These are phyloP conservation scores for Osmanthus fragrans DNA, from an alignment of 257 asterid species.

Conservation along the genomic window DNA sequence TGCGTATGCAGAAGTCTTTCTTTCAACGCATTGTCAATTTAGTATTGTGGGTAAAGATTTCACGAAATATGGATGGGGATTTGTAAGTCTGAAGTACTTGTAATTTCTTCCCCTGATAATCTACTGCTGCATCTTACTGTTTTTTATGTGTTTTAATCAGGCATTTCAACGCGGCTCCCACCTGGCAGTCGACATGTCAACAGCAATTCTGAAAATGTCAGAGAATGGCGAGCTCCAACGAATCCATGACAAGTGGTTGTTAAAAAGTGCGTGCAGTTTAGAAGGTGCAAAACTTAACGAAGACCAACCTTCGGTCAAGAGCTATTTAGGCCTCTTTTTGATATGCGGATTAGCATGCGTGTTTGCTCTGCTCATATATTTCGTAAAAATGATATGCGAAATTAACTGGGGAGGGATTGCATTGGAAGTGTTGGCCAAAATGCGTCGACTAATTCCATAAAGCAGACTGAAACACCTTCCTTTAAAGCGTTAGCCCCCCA, in stretches of 20 bases:
- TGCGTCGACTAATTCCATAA: neutral
- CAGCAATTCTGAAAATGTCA: conserved; percentile 51
- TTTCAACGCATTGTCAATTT: conserved; percentile 48
- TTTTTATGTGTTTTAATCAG: conserved; percentile 22
- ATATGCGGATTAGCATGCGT: conserved; percentile 45
- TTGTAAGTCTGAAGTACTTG: conserved; percentile 41
- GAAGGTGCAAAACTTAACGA: conserved; percentile 43
- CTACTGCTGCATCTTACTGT: neutral
- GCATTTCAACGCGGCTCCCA: conserved; percentile 61
- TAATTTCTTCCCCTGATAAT: neutral
- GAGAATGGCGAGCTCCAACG: conserved; percentile 59
- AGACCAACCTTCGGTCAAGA: conserved; percentile 42
- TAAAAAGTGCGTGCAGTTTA: conserved; percentile 51
- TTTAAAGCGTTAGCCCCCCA: too few species aligned
- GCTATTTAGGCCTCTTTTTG: conserved; percentile 49
- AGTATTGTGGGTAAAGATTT: conserved; percentile 60
- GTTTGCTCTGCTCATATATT: conserved; percentile 41
- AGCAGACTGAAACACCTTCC: neutral
- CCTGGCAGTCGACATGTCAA: conserved; percentile 57
- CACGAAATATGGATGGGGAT: conserved; percentile 66
- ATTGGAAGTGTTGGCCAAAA: neutral
- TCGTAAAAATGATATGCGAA: conserved; percentile 29
- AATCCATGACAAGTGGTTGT: conserved; percentile 61
- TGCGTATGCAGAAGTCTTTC: conserved; percentile 56
- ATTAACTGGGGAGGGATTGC: conserved; percentile 12